Base-by-base conservation (phyloP, 2,329 filamentous ascomycete genomes). In the Plenodomus lindquistii region DNA sequence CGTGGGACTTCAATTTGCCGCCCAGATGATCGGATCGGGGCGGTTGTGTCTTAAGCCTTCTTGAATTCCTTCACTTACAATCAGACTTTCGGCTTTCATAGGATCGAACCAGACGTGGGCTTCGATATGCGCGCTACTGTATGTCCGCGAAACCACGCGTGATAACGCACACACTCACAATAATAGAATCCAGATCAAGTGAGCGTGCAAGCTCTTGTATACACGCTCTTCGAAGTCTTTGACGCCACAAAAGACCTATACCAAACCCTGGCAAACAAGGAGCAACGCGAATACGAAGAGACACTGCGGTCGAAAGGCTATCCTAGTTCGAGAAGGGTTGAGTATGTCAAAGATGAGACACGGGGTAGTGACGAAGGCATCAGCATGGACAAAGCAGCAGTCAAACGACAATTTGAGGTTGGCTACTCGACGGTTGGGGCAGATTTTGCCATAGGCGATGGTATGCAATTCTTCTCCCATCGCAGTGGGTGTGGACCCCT, bases 211-310 rank as follows among this genome's bases (percentile, higher is more conserved):
- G 53, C 60, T 20, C 60, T 72, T 11, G 62, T 70, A 2, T 62
- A 66, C 44, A 63, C 60, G 8, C 46, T 72, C 31, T 41, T 67
- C 34, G 67, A 67, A 35, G 65, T 70, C n/a, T 68, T 72, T 37
- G 67, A 71, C 48, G 67, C 68, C 17, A 64, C 68, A 4, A 58
- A 59, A 41, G 69, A 72, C 50, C 50, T 71, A 2, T 62, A 65
- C 29, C 56, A 63, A 22, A 72, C 65, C 2, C 52, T 72, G 34
- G 56, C 50, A 15, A 49, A 48, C 8, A 72, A 71, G 35, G 66
- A 71, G 44, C 66, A 63, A 50, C 63, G 66, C 39, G 69, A 70
- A 24, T 60, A 66, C 48, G 65, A 70, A 42, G 43, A 56, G 4
- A 58, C 44, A 22, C 47, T 69, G 9, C 54, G 62, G 27, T 55